Evolutionary conservation across 495 filamentous ascomycete species (phyloP), one percentile per base, ranked within the genome.

Genomic region (Penicillium malachiteum): DNA sequence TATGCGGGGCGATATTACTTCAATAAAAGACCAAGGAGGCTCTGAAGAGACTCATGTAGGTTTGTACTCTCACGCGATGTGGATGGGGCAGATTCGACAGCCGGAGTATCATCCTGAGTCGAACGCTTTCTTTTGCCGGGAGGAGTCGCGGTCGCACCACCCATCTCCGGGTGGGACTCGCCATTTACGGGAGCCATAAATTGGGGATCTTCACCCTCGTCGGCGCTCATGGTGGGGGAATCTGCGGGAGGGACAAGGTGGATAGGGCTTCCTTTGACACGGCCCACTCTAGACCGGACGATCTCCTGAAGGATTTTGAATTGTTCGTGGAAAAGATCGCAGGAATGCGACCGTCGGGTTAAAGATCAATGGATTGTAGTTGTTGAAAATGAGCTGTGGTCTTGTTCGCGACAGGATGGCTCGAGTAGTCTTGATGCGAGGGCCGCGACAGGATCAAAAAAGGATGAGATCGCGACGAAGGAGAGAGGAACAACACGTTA

Each of bases 101-200:
- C 58, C 14, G 52, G 50, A 52, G 68, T 75, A 40, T 73, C 73
- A 10, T 78, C 74, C 35, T 75, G 73, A 56, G 66, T 66, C 18
- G 72, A 71, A 52, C 76, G 76, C 68, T 78, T 79, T 64, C 76
- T 72, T 58, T 79, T 79, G 14, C 68, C 75, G 38, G 75, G 66
- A 18, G 75, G 66, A 18, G 71, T 76, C 51, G 76, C 68, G 42
- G 66, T 53, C n/a, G 58, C 56, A 43, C 65, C 56, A 43, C 65
- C 60, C 11, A 65, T 58, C 49, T 77, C 73, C 31, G 65, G 61
- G 62, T 69, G 66, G 34, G 65, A 52, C 53, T 75, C 73, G 49
- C 73, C 72, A 57, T 78, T 76, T 44, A 66, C 66, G 52, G 67
- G 52, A 37, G 72, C 59, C 59, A 77, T 70, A 39, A 63, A 57